Base-by-base conservation (phyloP, 352 stramenopile genomes). In the Phytopythium ostracodes region DNA sequence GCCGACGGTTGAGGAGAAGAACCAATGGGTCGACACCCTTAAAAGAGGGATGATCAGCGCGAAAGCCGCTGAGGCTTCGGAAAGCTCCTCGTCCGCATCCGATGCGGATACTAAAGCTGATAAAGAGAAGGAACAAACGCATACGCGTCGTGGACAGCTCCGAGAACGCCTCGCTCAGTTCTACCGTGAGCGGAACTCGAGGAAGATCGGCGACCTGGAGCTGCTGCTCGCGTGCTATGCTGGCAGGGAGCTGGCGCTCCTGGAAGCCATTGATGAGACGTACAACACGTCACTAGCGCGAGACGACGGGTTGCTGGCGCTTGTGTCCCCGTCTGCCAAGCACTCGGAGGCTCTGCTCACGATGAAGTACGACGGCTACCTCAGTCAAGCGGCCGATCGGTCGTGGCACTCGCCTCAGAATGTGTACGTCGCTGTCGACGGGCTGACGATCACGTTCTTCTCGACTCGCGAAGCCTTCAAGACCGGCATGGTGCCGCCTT, bases 401-500 rank as follows among this genome's bases (percentile, higher is more conserved):
- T 75, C 65, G 0, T 89, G 76, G 75, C 72, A 67, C 17, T 70
- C 71, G 17, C 60, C 65, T 0, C 68, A 86, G 60, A 68, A 27
- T 0, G 68, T 88, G 8, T 81, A 89, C 47, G 73, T 88, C 4
- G 72, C 66, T 3, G 59, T 84, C 18, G 70, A 79, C n/a, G 72
- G 58, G 0, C 70, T 91, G 14, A 66, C 57, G 15, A 52, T 91
- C 14, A 64, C 68, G 1, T 82, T 91, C 24, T 87, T 82, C 59
- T 77, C 76, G 1, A 79, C 78, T 1, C 71, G 80, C 5, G 84
- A 93, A 35, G 75, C 73, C 0, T 90, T 83, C 40, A 88, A 89
- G 35, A 65, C 70, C 22, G 75, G 74, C 0, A 61, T 71, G 8
- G 31, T 60, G 1, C 56, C 66, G 1, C 24, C 55, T 25, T 52